Base-by-base conservation (phyloP, 345 rosid genomes). In the Nephelium lappaceum region DNA sequence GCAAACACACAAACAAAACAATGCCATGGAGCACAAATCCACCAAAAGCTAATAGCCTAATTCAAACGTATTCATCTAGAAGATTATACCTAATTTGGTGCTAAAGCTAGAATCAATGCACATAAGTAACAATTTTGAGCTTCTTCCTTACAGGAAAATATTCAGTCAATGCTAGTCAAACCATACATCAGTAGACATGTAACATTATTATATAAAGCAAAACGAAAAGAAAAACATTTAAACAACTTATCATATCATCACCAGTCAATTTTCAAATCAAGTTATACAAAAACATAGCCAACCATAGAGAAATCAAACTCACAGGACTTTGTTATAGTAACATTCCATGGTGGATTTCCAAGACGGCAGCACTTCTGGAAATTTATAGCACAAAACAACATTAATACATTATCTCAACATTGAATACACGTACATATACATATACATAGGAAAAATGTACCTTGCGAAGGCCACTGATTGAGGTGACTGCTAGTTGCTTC, bases 381-480 rank as follows among this genome's bases (percentile, higher is more conserved):
- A 81, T 51, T 79, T 85, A 79, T 64, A 79, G 72, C 75, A 51
- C 86, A 19, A 67, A 24, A 39, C 14, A 73, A 24, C 41, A 63
- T 6, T 31, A 31, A 31, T 31, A 31, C 51, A 8, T 45, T 11
- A 45, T 45, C 51, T 45, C 51, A 5, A 45, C 36, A 45, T 45
- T 11, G 11, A 45, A 45, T 45, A 42, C 11, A 16, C 16, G 12
- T 31, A 43, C 11, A 31, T 8, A 70, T 75, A 9, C 16, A 64
- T 14, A 18, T 14, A 60, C 25, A 15, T 55, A 53, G 31, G 43
- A 57, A 12, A 79, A 42, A 15, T n/a, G 45, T 77, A 92, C 98
- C 96, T 85, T 86, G 60, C 3, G 87, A 70, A 69, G 97, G 97
- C 99, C 99, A 95, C 60, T 89, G 86, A 76, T 91, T 92, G 77